These are phyloP conservation scores for Brassica cretica DNA, from an alignment of 345 rosid species.

Conservation along the genomic window DNA sequence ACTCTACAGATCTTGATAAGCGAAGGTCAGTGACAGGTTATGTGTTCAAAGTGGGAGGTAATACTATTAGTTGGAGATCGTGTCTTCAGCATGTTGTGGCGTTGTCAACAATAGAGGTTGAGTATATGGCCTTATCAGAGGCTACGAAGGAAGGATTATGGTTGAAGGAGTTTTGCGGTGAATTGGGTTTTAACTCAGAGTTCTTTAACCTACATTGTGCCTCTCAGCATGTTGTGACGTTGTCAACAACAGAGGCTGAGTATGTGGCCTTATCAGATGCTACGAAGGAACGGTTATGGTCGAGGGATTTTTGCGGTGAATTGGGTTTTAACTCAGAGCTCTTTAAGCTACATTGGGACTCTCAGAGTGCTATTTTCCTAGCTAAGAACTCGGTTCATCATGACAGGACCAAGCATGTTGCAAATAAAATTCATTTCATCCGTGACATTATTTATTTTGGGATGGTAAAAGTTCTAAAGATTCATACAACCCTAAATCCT, in stretches of 20 bases:
- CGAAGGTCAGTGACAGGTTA: neutral
- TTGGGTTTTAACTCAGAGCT: neutral
- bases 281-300: neutral
- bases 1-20: neutral
- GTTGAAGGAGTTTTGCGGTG: no score
- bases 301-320: neutral
- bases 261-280: neutral
- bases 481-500: neutral
- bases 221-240: neutral
- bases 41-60: neutral
- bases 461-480: neutral
- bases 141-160: neutral
- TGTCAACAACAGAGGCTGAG: neutral
- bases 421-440: neutral
- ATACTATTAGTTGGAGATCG: neutral
- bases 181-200: no score
- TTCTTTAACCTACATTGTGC: no score
- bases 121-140: neutral
- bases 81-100: neutral
- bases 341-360: neutral
- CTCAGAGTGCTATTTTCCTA: neutral
- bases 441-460: neutral
- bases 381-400: neutral
- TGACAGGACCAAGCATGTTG: neutral
- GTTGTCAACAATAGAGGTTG: neutral